Evolutionary conservation across 83 land plant genomes (phyloP).

Genomic region (Diphasiastrum complanatum): DNA sequence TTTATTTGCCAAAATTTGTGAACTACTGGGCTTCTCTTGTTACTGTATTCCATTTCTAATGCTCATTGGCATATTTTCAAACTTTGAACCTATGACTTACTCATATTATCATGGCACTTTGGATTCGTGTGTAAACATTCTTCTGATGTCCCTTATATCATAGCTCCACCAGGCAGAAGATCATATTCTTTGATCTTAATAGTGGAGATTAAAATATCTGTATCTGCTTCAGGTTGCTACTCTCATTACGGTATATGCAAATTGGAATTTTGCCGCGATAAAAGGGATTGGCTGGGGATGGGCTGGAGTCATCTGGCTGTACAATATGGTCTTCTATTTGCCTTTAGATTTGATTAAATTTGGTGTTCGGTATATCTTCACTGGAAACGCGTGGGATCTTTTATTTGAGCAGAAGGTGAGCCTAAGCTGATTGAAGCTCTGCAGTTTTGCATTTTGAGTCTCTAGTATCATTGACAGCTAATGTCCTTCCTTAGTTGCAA

Average conservation of each 20-base stretch:
- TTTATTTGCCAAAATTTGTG: background rate
- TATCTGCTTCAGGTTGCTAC: slow-evolving; percentile 17
- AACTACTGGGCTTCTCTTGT: background rate
- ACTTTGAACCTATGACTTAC: background rate
- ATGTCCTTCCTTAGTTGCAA: background rate
- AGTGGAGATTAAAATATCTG: no score
- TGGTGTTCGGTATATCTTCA: slow-evolving; percentile 13
- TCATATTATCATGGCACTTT: slow-evolving; percentile 5
- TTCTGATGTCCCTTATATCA: no score
- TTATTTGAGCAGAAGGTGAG: slow-evolving; percentile 16
- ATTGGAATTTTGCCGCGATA: slow-evolving; percentile 13
- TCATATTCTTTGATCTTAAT: no score
- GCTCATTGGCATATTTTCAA: no score
- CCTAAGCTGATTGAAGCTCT: background rate
- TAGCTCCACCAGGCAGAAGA: no score
- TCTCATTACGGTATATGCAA: slow-evolving; percentile 17
- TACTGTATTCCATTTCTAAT: background rate
- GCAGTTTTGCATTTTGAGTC: background rate
- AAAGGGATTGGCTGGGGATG: slow-evolving; percentile 27
- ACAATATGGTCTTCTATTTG: slow-evolving; percentile 13
- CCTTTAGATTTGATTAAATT: slow-evolving; percentile 15
- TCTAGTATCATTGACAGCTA: background rate
- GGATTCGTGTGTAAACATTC: no score
- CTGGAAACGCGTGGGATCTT: slow-evolving; percentile 17
- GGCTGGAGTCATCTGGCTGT: slow-evolving; percentile 69